Evolutionary conservation across 805 yeast genomes (phyloP), one percentile per base, ranked within the genome.

Genomic region (Yarrowia yakushimensis): DNA sequence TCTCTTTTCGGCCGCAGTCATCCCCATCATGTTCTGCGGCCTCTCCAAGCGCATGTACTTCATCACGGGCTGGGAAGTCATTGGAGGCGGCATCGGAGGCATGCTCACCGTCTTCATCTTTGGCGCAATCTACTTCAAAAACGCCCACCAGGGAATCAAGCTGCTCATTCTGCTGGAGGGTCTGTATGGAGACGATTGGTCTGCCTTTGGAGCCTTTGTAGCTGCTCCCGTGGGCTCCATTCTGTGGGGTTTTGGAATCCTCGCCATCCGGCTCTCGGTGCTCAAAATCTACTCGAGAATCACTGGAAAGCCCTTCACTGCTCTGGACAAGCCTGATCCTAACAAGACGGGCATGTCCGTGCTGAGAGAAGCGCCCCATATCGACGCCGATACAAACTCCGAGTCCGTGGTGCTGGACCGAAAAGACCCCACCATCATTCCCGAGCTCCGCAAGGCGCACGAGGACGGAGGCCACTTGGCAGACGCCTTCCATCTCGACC

Each of bases 181-280:
- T 45, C 76, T 92, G 28, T 92, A 92, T 70, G 77, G 82, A 6
- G 82, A 80, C 59, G 97, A 92, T 71, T 92, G 97, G 97, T 89
- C 96, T 68, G 85, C 96, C 0, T 92, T 92, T 76, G 97, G 96
- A 22, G 97, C 97, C 1, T 92, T 92, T 74, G 93, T 88, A 3
- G 88, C 86, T 66, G 94, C 97, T 1, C 97, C 97, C 6, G 79
- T 86, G 41, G 96, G 93, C 23, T 90, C 93, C 10, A 65, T 91
- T 1, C 65, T 86, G 7, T 77, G 85, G 65, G 85, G 88, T 1
- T 73, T 82, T 13, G 68, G 78, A 27, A 78, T 80, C 43, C 79
- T 87, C 23, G 85, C 60, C 8, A 11, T 69, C n/a, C 65, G 78
- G 1, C 39, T 69, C 46, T 17, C 50, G 0, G 63, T 65, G 20